Percentiles rank a stretch among this genome's conserved stretches.
Evolutionary conservation across 2,329 filamentous ascomycete species (phyloP).

Genomic region (Taxawa tesnikishii): DNA sequence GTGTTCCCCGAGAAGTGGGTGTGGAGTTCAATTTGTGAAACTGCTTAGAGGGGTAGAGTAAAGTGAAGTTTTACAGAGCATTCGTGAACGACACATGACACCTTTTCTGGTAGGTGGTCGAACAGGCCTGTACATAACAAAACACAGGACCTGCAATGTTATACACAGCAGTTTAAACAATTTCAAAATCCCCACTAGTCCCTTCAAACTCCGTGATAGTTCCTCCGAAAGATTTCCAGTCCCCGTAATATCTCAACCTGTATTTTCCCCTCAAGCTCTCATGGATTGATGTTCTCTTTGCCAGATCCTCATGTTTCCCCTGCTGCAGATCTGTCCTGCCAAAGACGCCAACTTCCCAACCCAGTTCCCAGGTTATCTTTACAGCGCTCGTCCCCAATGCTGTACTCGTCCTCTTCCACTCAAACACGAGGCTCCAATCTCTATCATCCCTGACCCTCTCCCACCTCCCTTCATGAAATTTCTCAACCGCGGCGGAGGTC

Average conservation of each 20-base stretch:
- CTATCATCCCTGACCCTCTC: constrained; percentile 54
- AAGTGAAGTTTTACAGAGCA: too few species aligned
- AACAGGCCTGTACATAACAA: too few species aligned
- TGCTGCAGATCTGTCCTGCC: constrained; percentile 6
- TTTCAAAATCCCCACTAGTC: constrained; percentile 42
- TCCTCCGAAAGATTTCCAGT: constrained; percentile 57
- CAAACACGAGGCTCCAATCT: constrained; percentile 75
- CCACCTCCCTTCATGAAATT: constrained; percentile 46
- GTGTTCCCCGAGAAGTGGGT: too few species aligned
- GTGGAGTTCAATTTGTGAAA: too few species aligned
- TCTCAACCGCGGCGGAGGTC: constrained; percentile 69
- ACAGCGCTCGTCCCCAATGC: constrained; percentile 67
- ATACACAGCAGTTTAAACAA: too few species aligned
- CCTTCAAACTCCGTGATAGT: constrained; percentile 58
- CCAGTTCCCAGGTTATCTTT: constrained; percentile 66
- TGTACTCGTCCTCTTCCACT: constrained; percentile 62
- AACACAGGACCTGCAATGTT: too few species aligned
- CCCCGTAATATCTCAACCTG: constrained; percentile 71
- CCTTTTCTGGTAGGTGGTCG: too few species aligned
- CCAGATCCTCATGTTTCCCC: constrained; percentile 13
- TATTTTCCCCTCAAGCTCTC: constrained; percentile 48
- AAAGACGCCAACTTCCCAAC: constrained; percentile 32
- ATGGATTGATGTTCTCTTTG: constrained; percentile 12
- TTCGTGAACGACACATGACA: too few species aligned
- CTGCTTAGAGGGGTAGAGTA: too few species aligned